Evolutionary conservation across 345 rosid species (phyloP).

Genomic region (Ceriops tagal): DNA sequence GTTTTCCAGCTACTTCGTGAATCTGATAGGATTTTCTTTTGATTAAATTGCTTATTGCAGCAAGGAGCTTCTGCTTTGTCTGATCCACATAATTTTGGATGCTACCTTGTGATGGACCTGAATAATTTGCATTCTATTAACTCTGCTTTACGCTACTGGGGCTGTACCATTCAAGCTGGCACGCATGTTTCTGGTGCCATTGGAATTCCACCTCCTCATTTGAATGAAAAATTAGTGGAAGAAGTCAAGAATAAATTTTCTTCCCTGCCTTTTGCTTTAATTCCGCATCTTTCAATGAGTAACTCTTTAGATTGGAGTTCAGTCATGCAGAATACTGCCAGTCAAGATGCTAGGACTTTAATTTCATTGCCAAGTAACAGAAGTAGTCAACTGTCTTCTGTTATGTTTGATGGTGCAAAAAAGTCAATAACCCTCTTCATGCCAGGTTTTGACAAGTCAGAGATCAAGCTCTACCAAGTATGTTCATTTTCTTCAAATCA

Average conservation of each 20-base stretch:
- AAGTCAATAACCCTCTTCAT: conserved; percentile 68
- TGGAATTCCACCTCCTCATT: conserved; percentile 33
- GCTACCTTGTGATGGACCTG: conserved; percentile 75
- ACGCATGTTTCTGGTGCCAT: conserved; percentile 66
- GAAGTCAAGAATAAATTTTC: conserved; percentile 41
- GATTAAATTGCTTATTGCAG: conserved; percentile 24
- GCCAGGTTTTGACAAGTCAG: conserved; percentile 93
- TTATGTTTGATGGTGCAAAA: conserved; percentile 51
- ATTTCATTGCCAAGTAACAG: conserved; percentile 38
- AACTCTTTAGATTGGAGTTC: conserved; percentile 57
- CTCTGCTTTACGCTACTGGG: conserved; percentile 77
- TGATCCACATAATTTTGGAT: conserved; percentile 22
- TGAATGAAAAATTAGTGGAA: conserved; percentile 24
- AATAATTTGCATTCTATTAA: conserved; percentile 49
- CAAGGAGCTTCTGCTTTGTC: conserved; percentile 24
- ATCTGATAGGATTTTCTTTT: conserved; percentile 9
- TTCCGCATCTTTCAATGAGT: conserved; percentile 43
- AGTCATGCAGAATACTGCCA: conserved; percentile 34
- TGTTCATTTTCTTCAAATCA: conserved; percentile 4
- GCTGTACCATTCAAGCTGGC: conserved; percentile 80
- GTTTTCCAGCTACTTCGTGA: conserved; percentile 1
- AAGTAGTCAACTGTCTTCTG: conserved; percentile 34
- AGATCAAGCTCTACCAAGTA: conserved; percentile 91
- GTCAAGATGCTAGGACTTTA: conserved; percentile 42
- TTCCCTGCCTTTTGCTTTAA: conserved; percentile 57